Evolutionary conservation across 2,329 filamentous ascomycete genomes (phyloP), one percentile per base, ranked within the genome.

Genomic region (Camillea tinctor): DNA sequence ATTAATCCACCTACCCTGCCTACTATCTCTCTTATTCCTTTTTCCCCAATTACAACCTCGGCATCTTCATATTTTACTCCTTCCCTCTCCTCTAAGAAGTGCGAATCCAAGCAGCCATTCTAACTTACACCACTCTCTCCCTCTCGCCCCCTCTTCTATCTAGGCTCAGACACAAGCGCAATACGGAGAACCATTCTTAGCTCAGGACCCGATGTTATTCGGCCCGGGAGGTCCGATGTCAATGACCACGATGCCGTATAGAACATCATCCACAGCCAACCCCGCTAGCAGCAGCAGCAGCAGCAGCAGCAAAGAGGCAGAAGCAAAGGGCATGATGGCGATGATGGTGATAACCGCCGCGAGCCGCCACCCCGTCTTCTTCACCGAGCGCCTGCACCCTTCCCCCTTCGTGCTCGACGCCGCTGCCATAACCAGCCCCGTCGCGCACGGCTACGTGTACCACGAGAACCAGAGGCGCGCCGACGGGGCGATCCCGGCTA

Each of bases 361-460:
- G 1, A 80, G 79, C 48, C 77, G 84, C 23, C 90, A 93, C 66
- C 90, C 90, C 0, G 90, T 92, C 1, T 93, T 93, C 76, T 92
- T 93, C 76, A 90, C 89, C 0, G 79, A 84, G 26, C 80, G 81
- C 55, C 75, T 91, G 55, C 83, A 82, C 60, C 84, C 81, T 67
- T 80, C 83, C 2, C 82, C 86, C 4, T 77, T 81, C 21, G 71
- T 66, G 9, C 60, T 69, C 36, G 40, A 54, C 24, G 59, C 66
- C 44, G 64, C 66, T 60, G 49, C 60, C 65, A 60, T 69, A 68
- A 22, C 57, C 57, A 86, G 73, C 62, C 86, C 86, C 0, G 81
- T 88, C 3, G 84, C 84, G 19, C 76, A 82, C 50, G 86, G 86
- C 1, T 89, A 89, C 68, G 76, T 83, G n/a, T 88, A 85, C 65